A percentile compares a stretch with the other conserved stretches of the same genome.
phyloP scores from a whole-genome alignment of 257 asterid genomes.

The Solanum stenotomum region DNA sequence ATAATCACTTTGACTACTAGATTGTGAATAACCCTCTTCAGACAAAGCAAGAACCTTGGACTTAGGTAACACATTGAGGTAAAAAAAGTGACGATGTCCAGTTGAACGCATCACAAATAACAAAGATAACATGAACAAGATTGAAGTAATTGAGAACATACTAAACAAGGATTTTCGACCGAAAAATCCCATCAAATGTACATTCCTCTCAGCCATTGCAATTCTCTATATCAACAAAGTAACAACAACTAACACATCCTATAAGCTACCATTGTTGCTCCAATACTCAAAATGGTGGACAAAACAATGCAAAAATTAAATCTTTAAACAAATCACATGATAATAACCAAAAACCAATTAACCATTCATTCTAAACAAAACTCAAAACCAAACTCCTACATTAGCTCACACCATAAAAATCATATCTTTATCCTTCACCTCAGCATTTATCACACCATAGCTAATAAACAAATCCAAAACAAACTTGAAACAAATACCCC shows the following conservation, averaged over 20 bases:
- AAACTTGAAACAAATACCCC: neutral
- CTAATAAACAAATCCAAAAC: neutral
- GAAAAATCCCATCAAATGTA: slow-evolving; percentile 19
- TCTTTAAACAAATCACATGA: neutral
- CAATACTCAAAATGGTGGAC: neutral
- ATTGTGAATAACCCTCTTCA: slow-evolving; percentile 8
- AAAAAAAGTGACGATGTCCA: slow-evolving; percentile 28
- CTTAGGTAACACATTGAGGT: slow-evolving; percentile 34
- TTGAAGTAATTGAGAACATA: slow-evolving; percentile 51
- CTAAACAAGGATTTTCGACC: slow-evolving; percentile 49
- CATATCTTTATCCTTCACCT: neutral
- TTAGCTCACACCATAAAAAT: neutral
- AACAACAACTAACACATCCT: neutral
- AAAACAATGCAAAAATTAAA: neutral
- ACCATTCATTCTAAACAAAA: neutral
- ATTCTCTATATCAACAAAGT: neutral
- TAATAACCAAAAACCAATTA: neutral
- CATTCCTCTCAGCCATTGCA: slow-evolving; percentile 6
- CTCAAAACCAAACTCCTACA: neutral
- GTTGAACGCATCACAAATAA: slow-evolving; percentile 55
- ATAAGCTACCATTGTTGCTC: neutral
- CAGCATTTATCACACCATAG: neutral
- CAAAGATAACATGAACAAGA: slow-evolving; percentile 67
- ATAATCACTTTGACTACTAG: neutral
- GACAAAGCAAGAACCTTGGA: slow-evolving; percentile 27